Conservation (phyloP, 805 yeast genomes). For the Wickerhamomyces silvicola region DNA sequence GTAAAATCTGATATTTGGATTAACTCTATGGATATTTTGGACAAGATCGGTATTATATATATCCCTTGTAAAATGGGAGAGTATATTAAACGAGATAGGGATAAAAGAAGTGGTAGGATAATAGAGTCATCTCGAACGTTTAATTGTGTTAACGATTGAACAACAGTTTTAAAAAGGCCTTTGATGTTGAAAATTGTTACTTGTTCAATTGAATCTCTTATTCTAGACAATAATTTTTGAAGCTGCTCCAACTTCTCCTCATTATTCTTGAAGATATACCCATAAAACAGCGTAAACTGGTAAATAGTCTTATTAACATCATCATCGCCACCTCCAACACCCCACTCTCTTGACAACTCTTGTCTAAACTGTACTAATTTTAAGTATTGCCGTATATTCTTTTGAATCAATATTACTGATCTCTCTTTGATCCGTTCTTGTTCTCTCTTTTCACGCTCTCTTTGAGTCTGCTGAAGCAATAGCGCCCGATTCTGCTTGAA, state of each 20-base stretch:
- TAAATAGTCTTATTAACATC: slow-evolving; percentile 8
- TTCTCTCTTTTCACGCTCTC: slow-evolving; percentile 63
- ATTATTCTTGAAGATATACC: slow-evolving; percentile 12
- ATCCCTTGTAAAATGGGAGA: too few species aligned
- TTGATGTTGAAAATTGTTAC: too few species aligned
- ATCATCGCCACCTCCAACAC: slow-evolving; percentile 6
- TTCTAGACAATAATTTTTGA: too few species aligned
- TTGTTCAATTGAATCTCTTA: too few species aligned
- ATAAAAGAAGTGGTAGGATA: too few species aligned
- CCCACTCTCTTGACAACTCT: slow-evolving; percentile 18
- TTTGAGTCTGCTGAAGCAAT: slow-evolving; percentile 56
- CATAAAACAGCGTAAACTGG: slow-evolving; percentile 28
- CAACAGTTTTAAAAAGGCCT: too few species aligned
- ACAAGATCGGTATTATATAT: too few species aligned
- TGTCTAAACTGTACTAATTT: slow-evolving; percentile 25
- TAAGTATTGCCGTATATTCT: slow-evolving; percentile 35
- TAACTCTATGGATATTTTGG: too few species aligned
- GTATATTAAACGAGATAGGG: too few species aligned
- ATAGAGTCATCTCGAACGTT: too few species aligned
- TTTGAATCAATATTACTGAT: slow-evolving; percentile 48
- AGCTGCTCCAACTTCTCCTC: slow-evolving; percentile 4
- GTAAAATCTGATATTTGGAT: slow-evolving; percentile 5
- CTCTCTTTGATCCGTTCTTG: slow-evolving; percentile 39
- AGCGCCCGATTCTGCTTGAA: slow-evolving; percentile 29
- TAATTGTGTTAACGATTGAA: too few species aligned